phyloP scores from a whole-genome alignment of 495 filamentous ascomycete species.

The Daldinia vernicosa region DNA sequence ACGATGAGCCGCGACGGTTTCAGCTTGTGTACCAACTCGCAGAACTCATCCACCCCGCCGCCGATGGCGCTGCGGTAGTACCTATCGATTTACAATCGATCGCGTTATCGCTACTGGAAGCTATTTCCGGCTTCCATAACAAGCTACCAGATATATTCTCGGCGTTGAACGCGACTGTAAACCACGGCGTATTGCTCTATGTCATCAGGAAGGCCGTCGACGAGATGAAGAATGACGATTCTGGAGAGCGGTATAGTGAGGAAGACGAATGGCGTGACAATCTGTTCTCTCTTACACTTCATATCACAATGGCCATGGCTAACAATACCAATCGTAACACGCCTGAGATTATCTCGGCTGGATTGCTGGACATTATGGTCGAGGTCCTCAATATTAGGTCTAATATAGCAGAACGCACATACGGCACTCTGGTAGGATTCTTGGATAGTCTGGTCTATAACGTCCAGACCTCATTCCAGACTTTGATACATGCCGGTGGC shows the following conservation, averaged over 20 bases:
- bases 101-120: constrained; percentile 81
- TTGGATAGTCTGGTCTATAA: constrained; percentile 86
- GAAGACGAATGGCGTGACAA: constrained; percentile 89
- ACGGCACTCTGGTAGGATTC: constrained; percentile 82
- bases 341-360: constrained; percentile 78
- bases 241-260: constrained; percentile 63
- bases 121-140: constrained; percentile 77
- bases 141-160: constrained; percentile 83
- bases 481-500: constrained; percentile 78
- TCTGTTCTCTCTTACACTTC: constrained; percentile 81
- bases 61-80: constrained; percentile 70
- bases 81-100: constrained; percentile 83
- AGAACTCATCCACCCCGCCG: constrained; percentile 82
- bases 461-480: constrained; percentile 80
- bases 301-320: constrained; percentile 74
- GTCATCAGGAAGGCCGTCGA: constrained; percentile 88
- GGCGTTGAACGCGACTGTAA: constrained; percentile 90
- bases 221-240: constrained; percentile 71
- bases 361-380: constrained; percentile 85
- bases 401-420: constrained; percentile 78
- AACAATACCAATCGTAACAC: constrained; percentile 66
- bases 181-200: constrained; percentile 96
- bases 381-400: constrained; percentile 89
- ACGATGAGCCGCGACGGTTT: constrained; percentile 87
- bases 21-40: constrained; percentile 92